Conservation (phyloP, 2,329 filamentous ascomycete species). For the Stemphylium lycopersici region DNA sequence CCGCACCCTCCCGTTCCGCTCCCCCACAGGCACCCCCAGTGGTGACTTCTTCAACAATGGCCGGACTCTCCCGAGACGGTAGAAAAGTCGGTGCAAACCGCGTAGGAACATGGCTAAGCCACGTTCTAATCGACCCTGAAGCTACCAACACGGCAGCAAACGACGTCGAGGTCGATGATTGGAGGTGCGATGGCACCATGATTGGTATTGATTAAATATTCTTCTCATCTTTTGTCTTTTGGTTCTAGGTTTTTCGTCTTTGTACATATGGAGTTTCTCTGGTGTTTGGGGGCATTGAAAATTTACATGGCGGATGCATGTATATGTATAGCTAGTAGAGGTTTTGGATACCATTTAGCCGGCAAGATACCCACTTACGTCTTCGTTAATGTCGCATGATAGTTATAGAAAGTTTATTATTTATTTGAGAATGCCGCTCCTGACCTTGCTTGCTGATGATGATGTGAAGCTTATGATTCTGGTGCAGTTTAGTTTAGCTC, state of each 20-base stretch:
- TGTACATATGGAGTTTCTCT: neutral
- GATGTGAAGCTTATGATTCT: too few relatives aligned
- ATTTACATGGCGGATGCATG: slow-evolving; percentile 5
- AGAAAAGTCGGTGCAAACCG: slow-evolving; percentile 44
- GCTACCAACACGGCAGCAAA: slow-evolving; percentile 42
- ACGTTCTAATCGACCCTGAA: slow-evolving; percentile 45
- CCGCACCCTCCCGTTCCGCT: slow-evolving; percentile 12
- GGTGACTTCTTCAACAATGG: slow-evolving; percentile 42
- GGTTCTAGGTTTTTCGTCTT: slow-evolving; percentile 5
- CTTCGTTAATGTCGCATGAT: slow-evolving; percentile 12
- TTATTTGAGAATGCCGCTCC: neutral
- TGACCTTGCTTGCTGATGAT: too few relatives aligned
- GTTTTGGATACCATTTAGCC: slow-evolving; percentile 21
- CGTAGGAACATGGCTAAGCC: slow-evolving; percentile 49
- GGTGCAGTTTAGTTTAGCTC: too few relatives aligned
- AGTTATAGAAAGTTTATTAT: slow-evolving; percentile 1
- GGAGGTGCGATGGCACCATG: slow-evolving; percentile 44
- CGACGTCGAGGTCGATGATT: slow-evolving; percentile 45
- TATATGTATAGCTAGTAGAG: slow-evolving; percentile 14
- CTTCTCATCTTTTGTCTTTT: slow-evolving; percentile 10
- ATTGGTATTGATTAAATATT: slow-evolving; percentile 41
- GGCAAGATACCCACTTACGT: slow-evolving; percentile 20
- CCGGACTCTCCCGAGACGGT: slow-evolving; percentile 46
- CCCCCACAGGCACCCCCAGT: slow-evolving; percentile 14
- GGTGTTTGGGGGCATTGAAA: too few relatives aligned